Evolutionary conservation across 768 basidiomycete genomes (phyloP), one percentile per base, ranked within the genome.

Genomic region (Suillus placidus): DNA sequence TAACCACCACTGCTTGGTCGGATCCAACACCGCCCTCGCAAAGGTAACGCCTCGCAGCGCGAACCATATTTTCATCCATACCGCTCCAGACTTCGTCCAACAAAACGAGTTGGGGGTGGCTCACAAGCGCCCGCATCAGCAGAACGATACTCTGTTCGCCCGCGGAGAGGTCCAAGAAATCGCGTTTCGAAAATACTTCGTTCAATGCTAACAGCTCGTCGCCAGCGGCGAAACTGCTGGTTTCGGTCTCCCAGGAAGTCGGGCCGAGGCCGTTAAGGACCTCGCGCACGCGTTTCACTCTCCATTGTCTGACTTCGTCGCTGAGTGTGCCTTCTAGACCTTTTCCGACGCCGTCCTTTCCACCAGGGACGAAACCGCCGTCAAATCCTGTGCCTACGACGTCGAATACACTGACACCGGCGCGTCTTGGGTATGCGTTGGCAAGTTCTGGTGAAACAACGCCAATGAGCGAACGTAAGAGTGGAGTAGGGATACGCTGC

Each of bases 11-110:
- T 2, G 89, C 90, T 79, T 97, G 94, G 51, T 84, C 79, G 13
- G 76, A 69, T 26, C 78, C 79, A 30, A 90, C 72, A 0, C 85
- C 87, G 1, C 78, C 80, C 23, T 77, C 72, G 13, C 89, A 80
- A 52, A 99, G 73, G 71, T 93, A 93, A 49, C 68, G 70, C 68
- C 85, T 80, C 49, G 88, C 92, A 43, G 85, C 84, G 20, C 76
- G 76, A 37, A 96, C 87, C 87, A 94, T 93, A 6, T 75, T 78
- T 52, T 87, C 88, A 68, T 93, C 93, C 93, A 99, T 96, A 32
- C 95, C 96, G 30, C 92, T 89, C 87, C 93, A 95, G 10, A 90
- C 92, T 74, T 99, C 97, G 72, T 99, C 97, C 47, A 99, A 78
- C 12, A 98, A 80, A 8, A 99, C 81, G 38, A 99, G 73, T 63